A percentile compares a stretch with the other conserved stretches of the same genome.
These are phyloP conservation scores for Cryptococcus sp. DNA, from an alignment of 1,284 basidiomycete genomes.

Conservation along the genomic window DNA sequence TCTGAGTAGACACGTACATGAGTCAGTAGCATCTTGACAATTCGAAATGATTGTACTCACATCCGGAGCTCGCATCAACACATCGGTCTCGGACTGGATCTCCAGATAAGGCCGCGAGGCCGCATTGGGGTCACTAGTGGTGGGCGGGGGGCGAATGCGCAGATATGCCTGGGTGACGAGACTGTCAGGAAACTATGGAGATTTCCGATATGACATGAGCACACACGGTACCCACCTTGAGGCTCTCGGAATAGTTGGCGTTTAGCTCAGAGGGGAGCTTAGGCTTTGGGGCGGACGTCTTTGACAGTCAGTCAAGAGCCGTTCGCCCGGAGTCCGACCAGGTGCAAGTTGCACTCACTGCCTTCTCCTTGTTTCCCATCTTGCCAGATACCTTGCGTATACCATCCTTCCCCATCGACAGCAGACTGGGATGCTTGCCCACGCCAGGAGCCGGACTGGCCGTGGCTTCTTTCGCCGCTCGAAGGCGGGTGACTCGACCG, in stretches of 20 bases:
- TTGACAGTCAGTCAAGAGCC: too few species aligned
- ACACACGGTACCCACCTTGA: constrained; percentile 22
- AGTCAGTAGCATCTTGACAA: neutral
- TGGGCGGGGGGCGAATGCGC: constrained; percentile 48
- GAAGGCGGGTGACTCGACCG: constrained; percentile 25
- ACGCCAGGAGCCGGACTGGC: constrained; percentile 9
- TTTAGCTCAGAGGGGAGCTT: neutral
- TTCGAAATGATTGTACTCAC: constrained; percentile 25
- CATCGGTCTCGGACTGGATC: constrained; percentile 50
- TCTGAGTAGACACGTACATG: constrained; percentile 29
- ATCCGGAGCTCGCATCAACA: constrained; percentile 53
- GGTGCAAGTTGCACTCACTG: constrained; percentile 6
- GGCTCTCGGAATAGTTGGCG: constrained; percentile 20
- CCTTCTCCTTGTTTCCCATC: constrained; percentile 38
- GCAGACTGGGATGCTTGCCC: constrained; percentile 16
- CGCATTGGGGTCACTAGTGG: constrained; percentile 16
- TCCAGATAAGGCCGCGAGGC: constrained; percentile 45
- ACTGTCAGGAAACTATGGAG: constrained; percentile 1
- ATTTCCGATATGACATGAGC: neutral
- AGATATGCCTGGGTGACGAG: constrained; percentile 45
- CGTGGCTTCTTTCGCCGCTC: constrained; percentile 26
- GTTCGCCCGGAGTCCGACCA: too few species aligned
- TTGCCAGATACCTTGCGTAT: constrained; percentile 43
- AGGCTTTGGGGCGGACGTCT: constrained; percentile 4
- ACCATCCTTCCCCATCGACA: constrained; percentile 39